These are phyloP conservation scores for Fulvia fulva DNA, from an alignment of 2,329 filamentous ascomycete species.

Conservation along the genomic window DNA sequence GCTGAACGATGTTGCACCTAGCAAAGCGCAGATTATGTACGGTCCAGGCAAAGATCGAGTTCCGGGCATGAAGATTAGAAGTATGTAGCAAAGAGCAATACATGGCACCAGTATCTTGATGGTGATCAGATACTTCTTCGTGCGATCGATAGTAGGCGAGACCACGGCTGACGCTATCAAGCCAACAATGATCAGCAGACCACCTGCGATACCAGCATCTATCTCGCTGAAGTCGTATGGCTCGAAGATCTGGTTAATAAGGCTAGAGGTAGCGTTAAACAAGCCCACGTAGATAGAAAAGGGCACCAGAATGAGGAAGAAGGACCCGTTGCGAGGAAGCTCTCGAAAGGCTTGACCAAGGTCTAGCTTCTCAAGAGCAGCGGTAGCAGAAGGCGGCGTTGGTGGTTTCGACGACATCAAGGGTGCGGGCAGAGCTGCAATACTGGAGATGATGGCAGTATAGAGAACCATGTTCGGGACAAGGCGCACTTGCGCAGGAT, in stretches of 20 bases:
- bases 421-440: slow-evolving; percentile 69
- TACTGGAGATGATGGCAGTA: slow-evolving; percentile 45
- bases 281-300: slow-evolving; percentile 82
- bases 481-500: slow-evolving; percentile 46
- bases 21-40: slow-evolving; percentile 68
- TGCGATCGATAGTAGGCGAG: slow-evolving; percentile 79
- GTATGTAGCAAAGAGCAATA: slow-evolving; percentile 64
- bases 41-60: slow-evolving; percentile 61
- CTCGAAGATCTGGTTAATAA: slow-evolving; percentile 83
- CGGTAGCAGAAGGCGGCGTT: slow-evolving; percentile 69
- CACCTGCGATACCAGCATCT: slow-evolving; percentile 84
- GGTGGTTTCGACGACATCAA: slow-evolving; percentile 75
- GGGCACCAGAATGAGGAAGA: slow-evolving; percentile 77
- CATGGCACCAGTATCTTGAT: slow-evolving; percentile 73
- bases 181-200: slow-evolving; percentile 82
- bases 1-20: slow-evolving; percentile 76
- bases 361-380: slow-evolving; percentile 52
- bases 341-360: slow-evolving; percentile 49
- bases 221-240: slow-evolving; percentile 82
- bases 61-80: slow-evolving; percentile 74
- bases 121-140: slow-evolving; percentile 70
- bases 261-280: slow-evolving; percentile 86
- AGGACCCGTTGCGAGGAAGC: slow-evolving; percentile 57
- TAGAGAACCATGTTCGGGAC: slow-evolving; percentile 74
- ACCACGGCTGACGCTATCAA: slow-evolving; percentile 71